These are phyloP conservation scores for Naegleria lovaniensis DNA, from an alignment of 208 protist genomes.

Conservation along the genomic window DNA sequence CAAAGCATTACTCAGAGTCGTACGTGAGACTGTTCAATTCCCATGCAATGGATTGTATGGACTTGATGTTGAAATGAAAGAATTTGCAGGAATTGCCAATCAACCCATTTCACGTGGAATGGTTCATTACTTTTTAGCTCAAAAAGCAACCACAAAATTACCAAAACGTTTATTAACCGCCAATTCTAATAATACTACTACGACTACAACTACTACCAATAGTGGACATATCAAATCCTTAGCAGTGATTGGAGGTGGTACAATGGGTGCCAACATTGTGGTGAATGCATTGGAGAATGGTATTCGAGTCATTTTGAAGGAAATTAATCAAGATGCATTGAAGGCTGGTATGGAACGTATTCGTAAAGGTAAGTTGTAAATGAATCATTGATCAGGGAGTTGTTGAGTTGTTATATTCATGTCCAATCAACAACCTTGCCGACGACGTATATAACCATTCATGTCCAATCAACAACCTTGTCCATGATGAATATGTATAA, in stretches of 20 bases:
- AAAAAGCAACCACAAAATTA: slow-evolving; percentile 40
- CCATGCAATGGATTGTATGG: neutral
- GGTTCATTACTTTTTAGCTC: slow-evolving; percentile 64
- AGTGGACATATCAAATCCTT: slow-evolving; percentile 39
- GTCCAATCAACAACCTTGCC: no score
- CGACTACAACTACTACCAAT: neutral
- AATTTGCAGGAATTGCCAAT: slow-evolving; percentile 51
- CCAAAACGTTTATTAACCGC: slow-evolving; percentile 24
- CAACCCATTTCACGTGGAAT: slow-evolving; percentile 51
- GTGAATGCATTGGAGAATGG: slow-evolving; percentile 54
- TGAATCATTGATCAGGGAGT: slow-evolving; percentile 32
- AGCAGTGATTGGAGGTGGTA: slow-evolving; percentile 67
- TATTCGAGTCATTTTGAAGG: slow-evolving; percentile 61
- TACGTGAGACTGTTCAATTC: neutral
- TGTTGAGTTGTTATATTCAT: no score
- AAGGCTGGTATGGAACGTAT: slow-evolving; percentile 39
- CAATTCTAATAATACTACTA: neutral
- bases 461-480: no score
- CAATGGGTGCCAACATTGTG: slow-evolving; percentile 65
- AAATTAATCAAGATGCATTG: slow-evolving; percentile 50
- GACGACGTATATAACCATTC: no score
- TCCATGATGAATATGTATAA: no score
- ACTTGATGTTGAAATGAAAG: slow-evolving; percentile 42
- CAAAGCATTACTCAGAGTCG: neutral
- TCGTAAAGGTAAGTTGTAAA: neutral